phyloP scores from a whole-genome alignment of 371 early-diverging fungal genomes.

The Syncephalastrum sp. region DNA sequence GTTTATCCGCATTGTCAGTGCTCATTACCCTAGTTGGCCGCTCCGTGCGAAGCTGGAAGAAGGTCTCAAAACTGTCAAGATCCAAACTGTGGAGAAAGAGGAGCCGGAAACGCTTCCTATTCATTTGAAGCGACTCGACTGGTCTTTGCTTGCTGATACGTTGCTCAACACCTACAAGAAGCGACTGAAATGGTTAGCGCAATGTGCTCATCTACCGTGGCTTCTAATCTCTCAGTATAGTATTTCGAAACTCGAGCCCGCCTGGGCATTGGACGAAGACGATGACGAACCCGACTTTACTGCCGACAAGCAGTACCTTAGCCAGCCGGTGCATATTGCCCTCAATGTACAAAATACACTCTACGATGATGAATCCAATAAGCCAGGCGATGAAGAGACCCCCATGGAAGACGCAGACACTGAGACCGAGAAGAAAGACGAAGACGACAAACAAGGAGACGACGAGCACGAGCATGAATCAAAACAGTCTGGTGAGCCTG shows the following conservation, averaged over 20 bases:
- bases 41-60: slow-evolving; percentile 30
- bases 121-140: slow-evolving; percentile 7
- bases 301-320: too few species aligned
- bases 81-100: neutral
- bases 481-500: too few species aligned
- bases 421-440: neutral
- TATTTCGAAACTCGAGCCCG: too few species aligned
- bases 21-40: slow-evolving; percentile 35
- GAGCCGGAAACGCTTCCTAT: slow-evolving; percentile 3
- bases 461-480: too few species aligned
- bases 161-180: slow-evolving; percentile 2
- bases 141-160: slow-evolving; percentile 8
- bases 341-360: neutral
- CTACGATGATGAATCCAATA: neutral
- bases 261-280: too few species aligned
- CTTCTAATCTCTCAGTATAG: too few species aligned
- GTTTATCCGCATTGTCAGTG: slow-evolving; percentile 33
- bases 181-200: too few species aligned
- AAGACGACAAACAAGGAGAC: neutral
- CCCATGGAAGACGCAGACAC: neutral
- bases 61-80: too few species aligned
- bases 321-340: too few species aligned
- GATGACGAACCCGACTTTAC: too few species aligned
- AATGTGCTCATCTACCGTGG: too few species aligned
- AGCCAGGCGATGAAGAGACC: neutral